Conservation (phyloP, 2,329 filamentous ascomycete genomes). For the Penicillium sp. region DNA sequence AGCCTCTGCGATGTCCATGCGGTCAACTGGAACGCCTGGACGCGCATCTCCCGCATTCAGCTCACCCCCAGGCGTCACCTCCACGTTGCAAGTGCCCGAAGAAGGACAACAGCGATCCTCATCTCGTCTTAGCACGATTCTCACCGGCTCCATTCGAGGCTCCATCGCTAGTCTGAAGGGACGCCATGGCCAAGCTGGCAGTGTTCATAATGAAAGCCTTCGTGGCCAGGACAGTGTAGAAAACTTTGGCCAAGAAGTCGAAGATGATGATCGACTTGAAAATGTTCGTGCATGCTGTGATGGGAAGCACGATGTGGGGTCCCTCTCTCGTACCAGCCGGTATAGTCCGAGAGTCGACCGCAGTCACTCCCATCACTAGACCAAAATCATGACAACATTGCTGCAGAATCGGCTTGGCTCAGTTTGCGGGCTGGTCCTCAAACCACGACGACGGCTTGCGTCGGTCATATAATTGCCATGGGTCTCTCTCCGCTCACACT, state of each 20-base stretch:
- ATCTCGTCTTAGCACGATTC: slow-evolving; percentile 53
- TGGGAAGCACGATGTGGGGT: slow-evolving; percentile 75
- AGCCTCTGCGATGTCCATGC: slow-evolving; percentile 43
- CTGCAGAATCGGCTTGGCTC: slow-evolving; percentile 20
- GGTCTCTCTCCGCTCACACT: slow-evolving; percentile 18
- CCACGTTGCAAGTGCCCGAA: slow-evolving; percentile 38
- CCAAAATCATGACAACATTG: neutral
- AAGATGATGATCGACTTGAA: slow-evolving; percentile 74
- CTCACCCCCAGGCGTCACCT: slow-evolving; percentile 36
- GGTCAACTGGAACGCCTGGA: slow-evolving; percentile 41
- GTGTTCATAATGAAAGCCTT: slow-evolving; percentile 44
- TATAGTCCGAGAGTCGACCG: slow-evolving; percentile 46
- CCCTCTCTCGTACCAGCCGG: slow-evolving; percentile 46
- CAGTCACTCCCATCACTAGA: slow-evolving; percentile 42
- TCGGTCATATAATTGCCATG: slow-evolving; percentile 26
- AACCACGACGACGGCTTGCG: slow-evolving; percentile 25
- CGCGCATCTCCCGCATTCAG: slow-evolving; percentile 42
- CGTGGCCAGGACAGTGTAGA: slow-evolving; percentile 74
- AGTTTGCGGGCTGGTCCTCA: slow-evolving; percentile 32
- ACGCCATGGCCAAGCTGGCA: slow-evolving; percentile 41
- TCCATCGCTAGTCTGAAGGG: slow-evolving; percentile 56
- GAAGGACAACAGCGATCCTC: slow-evolving; percentile 48
- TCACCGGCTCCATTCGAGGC: slow-evolving; percentile 53
- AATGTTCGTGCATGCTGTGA: slow-evolving; percentile 98
- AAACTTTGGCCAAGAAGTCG: slow-evolving; percentile 73